A percentile compares a stretch with the other conserved stretches of the same genome.
Conservation (phyloP, 345 rosid species). For the Camelina hispida region DNA sequence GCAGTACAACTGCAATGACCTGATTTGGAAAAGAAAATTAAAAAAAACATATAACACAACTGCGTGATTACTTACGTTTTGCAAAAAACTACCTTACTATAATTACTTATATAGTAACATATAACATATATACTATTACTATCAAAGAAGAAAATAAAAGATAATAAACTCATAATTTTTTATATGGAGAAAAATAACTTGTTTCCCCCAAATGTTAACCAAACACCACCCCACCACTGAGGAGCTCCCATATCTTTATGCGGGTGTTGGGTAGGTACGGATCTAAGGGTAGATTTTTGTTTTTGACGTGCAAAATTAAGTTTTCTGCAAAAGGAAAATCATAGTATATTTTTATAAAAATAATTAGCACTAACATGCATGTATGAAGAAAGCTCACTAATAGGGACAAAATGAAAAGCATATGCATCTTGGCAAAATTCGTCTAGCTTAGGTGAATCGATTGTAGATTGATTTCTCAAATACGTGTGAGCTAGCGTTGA, state of each 20-base stretch:
- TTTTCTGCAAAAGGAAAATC: background rate
- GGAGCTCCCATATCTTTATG: constrained; percentile 36
- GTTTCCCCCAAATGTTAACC: constrained; percentile 14
- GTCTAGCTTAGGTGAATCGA: background rate
- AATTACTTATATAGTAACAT: too few relatives aligned
- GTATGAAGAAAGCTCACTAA: background rate
- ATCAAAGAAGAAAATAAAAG: background rate
- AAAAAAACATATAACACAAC: background rate
- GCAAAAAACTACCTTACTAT: too few relatives aligned
- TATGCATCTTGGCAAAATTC: background rate
- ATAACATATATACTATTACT: too few relatives aligned
- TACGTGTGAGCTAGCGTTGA: constrained; percentile 1
- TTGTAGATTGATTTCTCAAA: background rate
- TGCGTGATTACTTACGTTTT: background rate
- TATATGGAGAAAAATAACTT: background rate
- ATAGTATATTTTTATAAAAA: background rate
- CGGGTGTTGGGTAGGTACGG: constrained; percentile 5
- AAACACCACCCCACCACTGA: constrained; percentile 38
- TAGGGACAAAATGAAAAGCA: background rate
- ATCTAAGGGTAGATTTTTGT: constrained; percentile 1
- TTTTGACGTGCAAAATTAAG: background rate
- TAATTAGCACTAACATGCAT: background rate
- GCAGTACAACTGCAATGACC: background rate
- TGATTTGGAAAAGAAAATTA: background rate
- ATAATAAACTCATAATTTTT: background rate